These are phyloP conservation scores for Diaporthe sp. DNA, from an alignment of 2,329 filamentous ascomycete genomes.

Conservation along the genomic window DNA sequence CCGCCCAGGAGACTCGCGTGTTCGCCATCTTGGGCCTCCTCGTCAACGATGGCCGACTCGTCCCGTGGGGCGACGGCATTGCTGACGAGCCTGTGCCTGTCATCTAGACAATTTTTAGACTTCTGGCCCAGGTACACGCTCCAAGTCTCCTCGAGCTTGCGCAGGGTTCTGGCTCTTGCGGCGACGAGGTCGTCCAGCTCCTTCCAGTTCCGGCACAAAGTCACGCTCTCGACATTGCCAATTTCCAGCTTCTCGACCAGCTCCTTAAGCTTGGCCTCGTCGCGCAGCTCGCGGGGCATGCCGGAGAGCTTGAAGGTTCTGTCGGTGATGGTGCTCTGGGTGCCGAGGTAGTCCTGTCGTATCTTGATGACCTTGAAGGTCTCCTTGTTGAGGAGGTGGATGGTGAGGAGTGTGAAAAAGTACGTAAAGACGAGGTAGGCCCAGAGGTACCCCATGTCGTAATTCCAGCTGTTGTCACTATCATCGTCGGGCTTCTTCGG, in stretches of 20 bases:
- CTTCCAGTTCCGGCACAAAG: slow-evolving; percentile 88
- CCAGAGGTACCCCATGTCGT: slow-evolving; percentile 78
- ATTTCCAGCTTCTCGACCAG: slow-evolving; percentile 91
- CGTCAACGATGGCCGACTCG: slow-evolving; percentile 51
- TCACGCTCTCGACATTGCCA: slow-evolving; percentile 90
- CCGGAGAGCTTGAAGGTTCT: slow-evolving; percentile 92
- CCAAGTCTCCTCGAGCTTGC: slow-evolving; percentile 87
- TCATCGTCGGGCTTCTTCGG: slow-evolving; percentile 35
- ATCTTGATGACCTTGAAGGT: slow-evolving; percentile 88
- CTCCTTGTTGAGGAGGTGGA: slow-evolving; percentile 87
- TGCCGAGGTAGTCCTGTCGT: slow-evolving; percentile 91
- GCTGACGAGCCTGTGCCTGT: slow-evolving; percentile 13
- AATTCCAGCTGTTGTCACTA: slow-evolving; percentile 47
- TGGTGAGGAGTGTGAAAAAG: slow-evolving; percentile 85
- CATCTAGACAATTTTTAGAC: slow-evolving; percentile 53
- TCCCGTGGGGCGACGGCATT: slow-evolving; percentile 44
- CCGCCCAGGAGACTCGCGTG: slow-evolving; percentile 47
- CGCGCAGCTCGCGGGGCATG: slow-evolving; percentile 83
- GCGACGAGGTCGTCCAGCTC: slow-evolving; percentile 82
- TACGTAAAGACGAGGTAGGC: slow-evolving; percentile 96
- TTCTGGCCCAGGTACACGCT: slow-evolving; percentile 78
- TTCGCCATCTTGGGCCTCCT: slow-evolving; percentile 55
- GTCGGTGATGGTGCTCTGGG: slow-evolving; percentile 95
- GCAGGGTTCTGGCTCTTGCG: slow-evolving; percentile 74
- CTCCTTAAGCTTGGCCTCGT: slow-evolving; percentile 85